These are phyloP conservation scores for Curvularia hawaiiensis DNA, from an alignment of 2,329 filamentous ascomycete species.

Conservation along the genomic window DNA sequence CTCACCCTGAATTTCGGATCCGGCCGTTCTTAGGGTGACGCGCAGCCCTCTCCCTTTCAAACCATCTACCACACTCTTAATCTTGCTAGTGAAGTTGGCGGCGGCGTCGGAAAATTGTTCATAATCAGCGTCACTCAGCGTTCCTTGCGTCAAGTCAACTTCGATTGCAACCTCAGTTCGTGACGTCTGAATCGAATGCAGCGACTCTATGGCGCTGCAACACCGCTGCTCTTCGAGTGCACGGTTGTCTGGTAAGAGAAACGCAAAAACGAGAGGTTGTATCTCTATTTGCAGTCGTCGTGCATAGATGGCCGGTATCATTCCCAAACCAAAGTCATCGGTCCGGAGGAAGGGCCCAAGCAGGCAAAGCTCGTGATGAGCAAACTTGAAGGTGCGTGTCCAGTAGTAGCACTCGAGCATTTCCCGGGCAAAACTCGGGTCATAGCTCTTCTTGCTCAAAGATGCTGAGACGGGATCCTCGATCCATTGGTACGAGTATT, in stretches of 20 bases:
- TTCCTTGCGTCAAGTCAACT: conserved; percentile 11
- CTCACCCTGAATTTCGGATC: neutral
- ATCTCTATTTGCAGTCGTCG: conserved; percentile 22
- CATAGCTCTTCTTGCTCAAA: conserved; percentile 7
- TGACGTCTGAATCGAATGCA: conserved; percentile 9
- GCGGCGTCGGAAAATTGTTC: conserved; percentile 6
- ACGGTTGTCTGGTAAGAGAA: conserved; percentile 11
- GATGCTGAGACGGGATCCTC: conserved; percentile 20
- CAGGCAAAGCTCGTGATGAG: conserved; percentile 21
- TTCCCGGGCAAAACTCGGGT: conserved; percentile 15
- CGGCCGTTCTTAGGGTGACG: neutral
- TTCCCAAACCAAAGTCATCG: conserved; percentile 17
- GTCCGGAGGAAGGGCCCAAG: conserved; percentile 19
- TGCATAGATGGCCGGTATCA: conserved; percentile 18
- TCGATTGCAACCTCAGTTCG: conserved; percentile 15
- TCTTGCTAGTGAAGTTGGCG: conserved; percentile 1
- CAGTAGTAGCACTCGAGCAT: conserved; percentile 28
- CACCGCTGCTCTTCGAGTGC: conserved; percentile 11
- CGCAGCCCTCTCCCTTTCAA: conserved; percentile 8
- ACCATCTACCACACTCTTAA: conserved; percentile 1
- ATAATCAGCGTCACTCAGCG: conserved; percentile 8
- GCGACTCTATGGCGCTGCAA: conserved; percentile 8
- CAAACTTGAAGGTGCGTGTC: conserved; percentile 27
- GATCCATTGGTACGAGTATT: conserved; percentile 25
- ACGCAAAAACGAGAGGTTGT: conserved; percentile 16